Percentiles rank a stretch among this genome's conserved stretches.
These are phyloP conservation scores for Agaricus blazei DNA, from an alignment of 768 basidiomycete species.

Conservation along the genomic window DNA sequence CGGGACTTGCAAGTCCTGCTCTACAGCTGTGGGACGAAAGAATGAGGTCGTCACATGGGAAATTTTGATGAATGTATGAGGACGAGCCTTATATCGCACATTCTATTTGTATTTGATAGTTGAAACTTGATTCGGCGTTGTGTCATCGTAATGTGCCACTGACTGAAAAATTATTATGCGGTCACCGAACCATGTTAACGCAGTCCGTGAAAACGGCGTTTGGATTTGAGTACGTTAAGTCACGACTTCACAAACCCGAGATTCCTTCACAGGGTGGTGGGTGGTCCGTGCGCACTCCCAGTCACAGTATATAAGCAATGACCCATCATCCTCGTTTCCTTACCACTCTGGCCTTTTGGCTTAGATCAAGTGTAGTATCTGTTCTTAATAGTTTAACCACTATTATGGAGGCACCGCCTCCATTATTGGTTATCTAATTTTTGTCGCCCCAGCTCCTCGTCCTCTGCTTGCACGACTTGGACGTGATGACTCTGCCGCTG, in stretches of 20 bases:
- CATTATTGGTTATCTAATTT: slow-evolving; percentile 54
- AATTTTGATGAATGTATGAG: too few species aligned
- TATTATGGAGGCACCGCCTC: slow-evolving; percentile 52
- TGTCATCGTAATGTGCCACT: too few species aligned
- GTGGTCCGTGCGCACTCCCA: slow-evolving; percentile 31
- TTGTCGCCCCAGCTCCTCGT: slow-evolving; percentile 44
- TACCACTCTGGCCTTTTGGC: slow-evolving; percentile 94
- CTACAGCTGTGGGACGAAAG: too few species aligned
- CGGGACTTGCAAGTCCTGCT: too few species aligned
- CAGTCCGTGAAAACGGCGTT: not conserved
- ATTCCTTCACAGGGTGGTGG: not conserved
- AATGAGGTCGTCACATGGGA: too few species aligned
- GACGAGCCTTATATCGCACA: too few species aligned
- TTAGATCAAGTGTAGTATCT: slow-evolving; percentile 99
- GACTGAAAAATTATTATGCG: too few species aligned
- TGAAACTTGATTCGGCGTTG: too few species aligned
- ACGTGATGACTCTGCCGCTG: slow-evolving; percentile 52
- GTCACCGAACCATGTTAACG: too few species aligned
- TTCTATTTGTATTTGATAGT: too few species aligned
- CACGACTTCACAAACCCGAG: not conserved
- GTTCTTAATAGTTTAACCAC: slow-evolving; percentile 84
- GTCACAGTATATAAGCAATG: slow-evolving; percentile 22
- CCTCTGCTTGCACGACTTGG: slow-evolving; percentile 58
- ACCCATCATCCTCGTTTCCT: slow-evolving; percentile 24
- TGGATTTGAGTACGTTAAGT: not conserved